Evolutionary conservation across 2,329 filamentous ascomycete genomes (phyloP).

Genomic region (Alternaria conjuncta): DNA sequence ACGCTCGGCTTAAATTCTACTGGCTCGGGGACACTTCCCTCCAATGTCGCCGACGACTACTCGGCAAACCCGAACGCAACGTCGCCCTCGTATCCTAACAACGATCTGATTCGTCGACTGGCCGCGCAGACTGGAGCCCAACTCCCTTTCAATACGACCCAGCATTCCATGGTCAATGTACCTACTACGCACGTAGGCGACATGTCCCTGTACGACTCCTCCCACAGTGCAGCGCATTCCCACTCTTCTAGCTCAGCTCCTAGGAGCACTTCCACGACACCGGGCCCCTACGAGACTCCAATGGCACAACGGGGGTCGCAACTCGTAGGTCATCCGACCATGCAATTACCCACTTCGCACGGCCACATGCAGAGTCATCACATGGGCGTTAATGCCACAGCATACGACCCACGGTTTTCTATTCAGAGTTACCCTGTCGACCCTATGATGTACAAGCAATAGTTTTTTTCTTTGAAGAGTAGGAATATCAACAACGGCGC

Average conservation of each 20-base stretch:
- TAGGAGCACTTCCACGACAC: slow-evolving; percentile 42
- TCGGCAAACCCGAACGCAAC: slow-evolving; percentile 32
- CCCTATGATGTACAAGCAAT: slow-evolving; percentile 46
- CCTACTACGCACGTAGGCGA: slow-evolving; percentile 44
- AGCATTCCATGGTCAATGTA: slow-evolving; percentile 39
- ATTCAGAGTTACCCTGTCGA: slow-evolving; percentile 44
- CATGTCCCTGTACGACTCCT: slow-evolving; percentile 43
- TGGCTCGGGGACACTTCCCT: slow-evolving; percentile 35
- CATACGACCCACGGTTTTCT: slow-evolving; percentile 43
- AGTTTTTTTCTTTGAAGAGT: slow-evolving; percentile 5
- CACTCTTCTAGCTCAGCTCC: slow-evolving; percentile 43
- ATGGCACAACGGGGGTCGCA: slow-evolving; percentile 35
- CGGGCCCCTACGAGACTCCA: slow-evolving; percentile 41
- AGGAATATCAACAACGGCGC: slow-evolving; percentile 2
- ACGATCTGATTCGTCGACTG: slow-evolving; percentile 43
- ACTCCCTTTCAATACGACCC: slow-evolving; percentile 41
- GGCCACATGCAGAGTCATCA: slow-evolving; percentile 41
- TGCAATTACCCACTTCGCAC: slow-evolving; percentile 35
- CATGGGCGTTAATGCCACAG: slow-evolving; percentile 34
- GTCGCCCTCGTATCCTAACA: slow-evolving; percentile 42
- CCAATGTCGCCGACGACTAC: slow-evolving; percentile 39
- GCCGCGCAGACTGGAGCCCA: slow-evolving; percentile 45
- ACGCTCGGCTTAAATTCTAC: slow-evolving; percentile 35
- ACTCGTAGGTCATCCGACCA: slow-evolving; percentile 27
- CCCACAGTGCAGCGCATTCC: slow-evolving; percentile 41